A percentile compares a stretch with the other conserved stretches of the same genome.
Evolutionary conservation across 805 yeast genomes (phyloP).

Genomic region (Tetrapisispora fleetii): DNA sequence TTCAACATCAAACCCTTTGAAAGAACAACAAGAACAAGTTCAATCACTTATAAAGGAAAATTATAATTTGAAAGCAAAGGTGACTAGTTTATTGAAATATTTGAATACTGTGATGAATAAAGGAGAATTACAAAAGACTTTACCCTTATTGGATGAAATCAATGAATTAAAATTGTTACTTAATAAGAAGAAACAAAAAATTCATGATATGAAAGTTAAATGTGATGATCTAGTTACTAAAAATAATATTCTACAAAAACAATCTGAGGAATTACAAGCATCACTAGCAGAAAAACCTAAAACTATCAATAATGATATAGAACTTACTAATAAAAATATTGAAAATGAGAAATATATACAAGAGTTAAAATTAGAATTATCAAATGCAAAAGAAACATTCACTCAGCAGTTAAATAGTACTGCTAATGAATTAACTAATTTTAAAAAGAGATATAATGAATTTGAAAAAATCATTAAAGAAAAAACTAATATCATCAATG

Average conservation of each 20-base stretch:
- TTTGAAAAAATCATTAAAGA: not conserved
- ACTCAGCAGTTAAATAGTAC: not conserved
- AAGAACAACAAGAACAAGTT: constrained; percentile 23
- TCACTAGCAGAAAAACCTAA: not conserved
- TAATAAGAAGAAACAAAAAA: constrained; percentile 7
- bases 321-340: not conserved
- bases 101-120: constrained; percentile 21
- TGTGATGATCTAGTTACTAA: constrained; percentile 9
- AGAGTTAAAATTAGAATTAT: not conserved
- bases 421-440: not conserved
- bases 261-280: not conserved
- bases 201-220: constrained; percentile 9
- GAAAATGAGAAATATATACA: not conserved
- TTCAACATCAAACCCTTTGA: constrained; percentile 23
- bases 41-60: constrained; percentile 19
- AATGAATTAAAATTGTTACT: constrained; percentile 14
- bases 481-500: not conserved
- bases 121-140: constrained; percentile 16
- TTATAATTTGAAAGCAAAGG: constrained; percentile 20
- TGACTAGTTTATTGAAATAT: constrained; percentile 23
- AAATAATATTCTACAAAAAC: not conserved
- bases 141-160: constrained; percentile 18
- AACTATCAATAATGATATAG: not conserved
- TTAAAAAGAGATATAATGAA: not conserved
- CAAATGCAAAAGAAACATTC: constrained; percentile 1